Percentiles rank a stretch among this genome's conserved stretches.
Conservation (phyloP, 2,329 filamentous ascomycete genomes). For the Neofusicoccum kwambonambiense region DNA sequence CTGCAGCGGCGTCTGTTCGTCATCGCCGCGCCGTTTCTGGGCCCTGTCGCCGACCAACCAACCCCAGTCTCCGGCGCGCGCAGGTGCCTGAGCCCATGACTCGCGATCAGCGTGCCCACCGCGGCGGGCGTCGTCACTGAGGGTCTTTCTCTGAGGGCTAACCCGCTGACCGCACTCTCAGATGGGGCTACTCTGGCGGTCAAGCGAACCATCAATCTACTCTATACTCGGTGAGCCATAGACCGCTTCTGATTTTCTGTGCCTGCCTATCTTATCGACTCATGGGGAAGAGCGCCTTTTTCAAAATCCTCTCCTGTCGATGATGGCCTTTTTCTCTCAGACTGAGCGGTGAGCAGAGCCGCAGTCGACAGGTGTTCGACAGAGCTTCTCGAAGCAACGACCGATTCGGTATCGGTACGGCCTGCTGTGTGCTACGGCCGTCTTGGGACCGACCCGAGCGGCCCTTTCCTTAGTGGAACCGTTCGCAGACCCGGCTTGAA, state of each 20-base stretch:
- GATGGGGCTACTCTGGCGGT: conserved; percentile 13
- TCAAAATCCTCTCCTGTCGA: conserved; percentile 4
- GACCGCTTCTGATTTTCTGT: conserved; percentile 7
- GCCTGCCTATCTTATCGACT: background rate
- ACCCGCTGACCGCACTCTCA: background rate
- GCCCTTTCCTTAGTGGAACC: background rate
- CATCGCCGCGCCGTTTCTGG: conserved; percentile 5
- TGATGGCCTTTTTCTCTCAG: background rate
- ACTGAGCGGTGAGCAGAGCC: conserved; percentile 1
- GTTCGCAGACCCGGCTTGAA: background rate
- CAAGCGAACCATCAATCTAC: conserved; percentile 1
- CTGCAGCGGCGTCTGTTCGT: background rate
- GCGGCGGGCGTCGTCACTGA: background rate
- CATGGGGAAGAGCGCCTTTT: background rate
- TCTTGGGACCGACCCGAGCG: background rate
- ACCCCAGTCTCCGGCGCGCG: background rate
- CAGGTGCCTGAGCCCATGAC: conserved; percentile 1
- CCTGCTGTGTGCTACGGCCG: background rate
- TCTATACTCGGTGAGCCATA: background rate
- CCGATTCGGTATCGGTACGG: background rate
- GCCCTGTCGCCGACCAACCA: conserved; percentile 2
- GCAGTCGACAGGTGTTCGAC: background rate
- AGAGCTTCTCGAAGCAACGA: background rate
- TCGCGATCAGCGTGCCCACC: background rate
- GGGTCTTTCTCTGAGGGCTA: background rate